These are phyloP conservation scores for Sphagnum tenellum DNA, from an alignment of 225 moss, liverwort and hornwort genomes.

Conservation along the genomic window DNA sequence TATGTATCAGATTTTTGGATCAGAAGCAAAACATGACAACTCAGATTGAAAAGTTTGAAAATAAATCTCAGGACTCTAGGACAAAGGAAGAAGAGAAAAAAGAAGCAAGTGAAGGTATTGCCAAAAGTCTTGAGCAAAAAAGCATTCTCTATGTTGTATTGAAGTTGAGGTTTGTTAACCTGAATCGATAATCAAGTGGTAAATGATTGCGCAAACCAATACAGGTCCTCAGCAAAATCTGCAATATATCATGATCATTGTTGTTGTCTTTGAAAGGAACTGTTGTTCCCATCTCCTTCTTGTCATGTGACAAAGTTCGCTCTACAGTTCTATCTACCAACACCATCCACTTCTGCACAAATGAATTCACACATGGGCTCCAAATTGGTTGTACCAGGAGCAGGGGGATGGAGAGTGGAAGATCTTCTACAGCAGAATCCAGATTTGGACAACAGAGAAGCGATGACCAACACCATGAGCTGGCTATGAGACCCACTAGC, in stretches of 20 bases:
- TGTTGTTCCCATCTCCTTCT: neutral
- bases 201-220: conserved; percentile 16
- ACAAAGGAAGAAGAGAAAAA: no score
- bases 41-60: no score
- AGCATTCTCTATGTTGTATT: no score
- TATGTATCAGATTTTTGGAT: no score
- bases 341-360: conserved; percentile 13
- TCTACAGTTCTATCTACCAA: conserved; percentile 10
- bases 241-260: conserved; percentile 3
- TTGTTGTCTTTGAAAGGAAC: neutral
- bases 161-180: neutral
- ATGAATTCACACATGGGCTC: conserved; percentile 14
- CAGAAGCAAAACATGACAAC: no score
- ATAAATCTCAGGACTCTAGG: no score
- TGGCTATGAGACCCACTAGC: conserved; percentile 25
- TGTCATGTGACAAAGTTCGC: neutral
- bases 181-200: conserved; percentile 11
- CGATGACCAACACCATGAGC: conserved; percentile 19
- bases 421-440: conserved; percentile 17
- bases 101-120: no score
- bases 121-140: no score
- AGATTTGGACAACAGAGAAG: conserved; percentile 22
- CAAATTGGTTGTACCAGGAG: conserved; percentile 24
- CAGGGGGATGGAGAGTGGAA: conserved; percentile 28
- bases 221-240: conserved; percentile 24